Evolutionary conservation across 257 asterid genomes (phyloP).

Genomic region (Echium plantagineum): DNA sequence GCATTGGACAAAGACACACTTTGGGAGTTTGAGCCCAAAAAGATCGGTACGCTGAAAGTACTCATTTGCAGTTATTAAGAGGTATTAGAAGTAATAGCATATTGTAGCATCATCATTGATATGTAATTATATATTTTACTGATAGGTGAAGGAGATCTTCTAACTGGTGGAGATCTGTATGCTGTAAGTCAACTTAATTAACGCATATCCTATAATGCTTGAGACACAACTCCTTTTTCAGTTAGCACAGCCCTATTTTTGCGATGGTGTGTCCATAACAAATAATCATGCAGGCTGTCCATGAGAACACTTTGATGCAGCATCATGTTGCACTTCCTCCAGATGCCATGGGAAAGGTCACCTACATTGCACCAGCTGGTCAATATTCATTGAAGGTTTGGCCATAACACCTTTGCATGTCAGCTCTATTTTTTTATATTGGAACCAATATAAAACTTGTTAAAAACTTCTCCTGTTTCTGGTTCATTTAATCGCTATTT

Average conservation of each 20-base stretch:
- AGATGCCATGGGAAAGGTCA: conserved; percentile 93
- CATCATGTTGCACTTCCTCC: conserved; percentile 96
- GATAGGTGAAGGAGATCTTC: conserved; percentile 88
- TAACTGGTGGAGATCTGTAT: conserved; percentile 90
- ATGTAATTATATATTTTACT: conserved; percentile 10
- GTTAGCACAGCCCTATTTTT: conserved; percentile 19
- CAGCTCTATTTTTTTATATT: not conserved
- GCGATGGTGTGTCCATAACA: not conserved
- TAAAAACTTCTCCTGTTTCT: not conserved
- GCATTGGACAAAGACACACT: conserved; percentile 91
- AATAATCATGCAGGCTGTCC: conserved; percentile 51
- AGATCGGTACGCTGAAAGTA: conserved; percentile 54
- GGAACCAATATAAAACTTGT: not conserved
- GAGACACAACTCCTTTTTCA: not conserved
- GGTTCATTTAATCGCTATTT: not conserved
- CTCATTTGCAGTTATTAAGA: conserved; percentile 4
- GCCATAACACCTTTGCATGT: not conserved
- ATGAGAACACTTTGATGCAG: conserved; percentile 81
- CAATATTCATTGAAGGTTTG: conserved; percentile 85
- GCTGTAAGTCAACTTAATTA: conserved; percentile 56
- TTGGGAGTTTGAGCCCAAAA: conserved; percentile 94
- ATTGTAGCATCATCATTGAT: conserved; percentile 7
- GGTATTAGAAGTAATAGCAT: not conserved
- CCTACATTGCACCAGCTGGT: conserved; percentile 88
- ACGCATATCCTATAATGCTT: conserved; percentile 4